These are phyloP conservation scores for Lupinus albus DNA, from an alignment of 306 rosid species.

Conservation along the genomic window DNA sequence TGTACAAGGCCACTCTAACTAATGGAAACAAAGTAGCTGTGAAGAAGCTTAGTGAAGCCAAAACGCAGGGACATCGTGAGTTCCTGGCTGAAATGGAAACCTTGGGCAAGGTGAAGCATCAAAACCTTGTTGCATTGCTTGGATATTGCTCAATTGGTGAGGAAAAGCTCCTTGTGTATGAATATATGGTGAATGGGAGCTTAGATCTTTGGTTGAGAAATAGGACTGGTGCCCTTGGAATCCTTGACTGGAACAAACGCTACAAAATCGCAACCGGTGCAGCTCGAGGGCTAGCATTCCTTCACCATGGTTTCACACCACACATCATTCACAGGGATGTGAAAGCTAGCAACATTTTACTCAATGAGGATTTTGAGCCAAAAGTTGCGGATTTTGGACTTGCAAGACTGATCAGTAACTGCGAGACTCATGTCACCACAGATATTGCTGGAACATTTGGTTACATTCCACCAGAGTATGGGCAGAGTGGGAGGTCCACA, in stretches of 20 bases:
- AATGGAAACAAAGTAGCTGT: slow-evolving; percentile 81
- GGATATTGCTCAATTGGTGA: slow-evolving; percentile 93
- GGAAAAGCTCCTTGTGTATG: slow-evolving; percentile 94
- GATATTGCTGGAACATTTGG: slow-evolving; percentile 98
- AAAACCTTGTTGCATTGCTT: slow-evolving; percentile 79
- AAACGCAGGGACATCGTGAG: slow-evolving; percentile 93
- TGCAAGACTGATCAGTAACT: slow-evolving; percentile 93
- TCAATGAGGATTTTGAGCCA: slow-evolving; percentile 84
- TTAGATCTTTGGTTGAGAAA: slow-evolving; percentile 93
- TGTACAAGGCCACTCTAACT: slow-evolving; percentile 86
- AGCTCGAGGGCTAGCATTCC: slow-evolving; percentile 86
- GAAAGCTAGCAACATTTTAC: slow-evolving; percentile 90
- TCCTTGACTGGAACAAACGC: slow-evolving; percentile 85
- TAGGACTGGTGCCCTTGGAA: slow-evolving; percentile 76
- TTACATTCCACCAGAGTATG: slow-evolving; percentile 98
- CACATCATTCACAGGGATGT: slow-evolving; percentile 96
- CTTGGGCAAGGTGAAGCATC: slow-evolving; percentile 92
- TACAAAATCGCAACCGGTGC: slow-evolving; percentile 73
- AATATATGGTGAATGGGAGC: slow-evolving; percentile 95
- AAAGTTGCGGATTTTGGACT: slow-evolving; percentile 94
- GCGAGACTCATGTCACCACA: slow-evolving; percentile 87
- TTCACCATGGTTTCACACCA: slow-evolving; percentile 88
- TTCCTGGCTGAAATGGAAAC: slow-evolving; percentile 99
- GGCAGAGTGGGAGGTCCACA: slow-evolving; percentile 93
- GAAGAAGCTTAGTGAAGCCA: slow-evolving; percentile 91